A percentile compares a stretch with the other conserved stretches of the same genome.
Evolutionary conservation across 164 flowering plant genomes (phyloP).

Genomic region (Cinnamomum chago): DNA sequence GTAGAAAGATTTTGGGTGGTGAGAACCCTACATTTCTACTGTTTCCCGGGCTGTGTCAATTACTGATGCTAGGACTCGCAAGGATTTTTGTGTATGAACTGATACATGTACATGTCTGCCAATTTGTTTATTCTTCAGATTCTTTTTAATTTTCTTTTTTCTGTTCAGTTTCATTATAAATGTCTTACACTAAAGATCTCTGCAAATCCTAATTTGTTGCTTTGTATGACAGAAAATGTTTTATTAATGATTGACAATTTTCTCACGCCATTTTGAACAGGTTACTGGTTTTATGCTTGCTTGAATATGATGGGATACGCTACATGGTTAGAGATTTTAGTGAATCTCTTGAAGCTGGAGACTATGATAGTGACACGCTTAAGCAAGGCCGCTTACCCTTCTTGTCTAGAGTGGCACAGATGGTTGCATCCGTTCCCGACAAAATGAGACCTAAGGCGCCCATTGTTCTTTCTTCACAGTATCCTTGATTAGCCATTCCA

Average conservation of each 20-base stretch:
- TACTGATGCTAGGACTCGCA: not conserved
- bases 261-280: conserved; percentile 27
- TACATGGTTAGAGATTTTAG: conserved; percentile 58
- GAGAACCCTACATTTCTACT: too few species aligned
- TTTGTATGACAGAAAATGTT: not conserved
- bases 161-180: not conserved
- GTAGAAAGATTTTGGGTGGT: too few species aligned
- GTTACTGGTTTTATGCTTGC: conserved; percentile 67
- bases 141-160: not conserved
- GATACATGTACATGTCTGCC: not conserved
- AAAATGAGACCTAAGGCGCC: conserved; percentile 60
- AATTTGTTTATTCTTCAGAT: not conserved
- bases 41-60: too few species aligned
- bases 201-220: not conserved
- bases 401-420: conserved; percentile 62
- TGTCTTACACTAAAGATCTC: not conserved
- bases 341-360: conserved; percentile 18
- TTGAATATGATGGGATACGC: conserved; percentile 62
- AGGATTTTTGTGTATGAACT: not conserved
- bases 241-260: not conserved
- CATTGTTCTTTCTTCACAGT: conserved; percentile 73
- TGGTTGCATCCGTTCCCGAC: conserved; percentile 85
- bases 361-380: conserved; percentile 17
- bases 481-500: conserved; percentile 45
- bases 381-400: conserved; percentile 21